Evolutionary conservation across 139 green algal genomes (phyloP), one percentile per base, ranked within the genome.

Genomic region (Tetratostichococcus sp.): DNA sequence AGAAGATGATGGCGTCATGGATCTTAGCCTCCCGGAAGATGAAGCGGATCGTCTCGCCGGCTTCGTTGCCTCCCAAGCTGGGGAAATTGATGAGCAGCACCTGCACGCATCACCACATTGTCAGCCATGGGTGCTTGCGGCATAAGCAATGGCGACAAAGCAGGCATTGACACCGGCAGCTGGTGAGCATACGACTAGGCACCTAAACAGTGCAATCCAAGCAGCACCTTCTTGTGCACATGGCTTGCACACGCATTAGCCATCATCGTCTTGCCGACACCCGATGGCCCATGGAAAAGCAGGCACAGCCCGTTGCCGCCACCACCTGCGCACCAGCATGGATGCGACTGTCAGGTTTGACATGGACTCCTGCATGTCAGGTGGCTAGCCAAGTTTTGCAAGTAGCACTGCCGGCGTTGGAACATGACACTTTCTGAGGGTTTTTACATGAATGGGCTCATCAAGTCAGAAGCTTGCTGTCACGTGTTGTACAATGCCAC

Each of bases 61-160:
- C 72, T 30, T 77, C 72, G 34, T 77, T 77, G 72, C 25, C 30
- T 23, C 72, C 72, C 0, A 77, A 58, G 32, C 58, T 71, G 4
- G 72, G 72, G 30, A 77, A 77, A 25, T 77, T 77, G 72, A 77
- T 77, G 33, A 77, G 72, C 72, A 77, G 72, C n/a, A 77, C 50
- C 50, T 62, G 19, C 50, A 14, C 39, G 39, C 39, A 50, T 8
- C 8, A 50, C 39, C 39, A 50, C 39, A 50, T 8, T 50, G 39
- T 50, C 8, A n/a, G n/a, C n/a, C n/a, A n/a, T n/a, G n/a, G n/a
- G n/a, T n/a, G n/a, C n/a, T n/a, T n/a, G n/a, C n/a, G n/a, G n/a
- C n/a, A n/a, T n/a, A n/a, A n/a, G n/a, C n/a, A n/a, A n/a, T n/a
- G n/a, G n/a, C n/a, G n/a, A n/a, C n/a, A n/a, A n/a, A n/a, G n/a